Percentiles rank a stretch among this genome's conserved stretches.
phyloP scores from a whole-genome alignment of 1,284 basidiomycete species.

The Pterulicium gracile region DNA sequence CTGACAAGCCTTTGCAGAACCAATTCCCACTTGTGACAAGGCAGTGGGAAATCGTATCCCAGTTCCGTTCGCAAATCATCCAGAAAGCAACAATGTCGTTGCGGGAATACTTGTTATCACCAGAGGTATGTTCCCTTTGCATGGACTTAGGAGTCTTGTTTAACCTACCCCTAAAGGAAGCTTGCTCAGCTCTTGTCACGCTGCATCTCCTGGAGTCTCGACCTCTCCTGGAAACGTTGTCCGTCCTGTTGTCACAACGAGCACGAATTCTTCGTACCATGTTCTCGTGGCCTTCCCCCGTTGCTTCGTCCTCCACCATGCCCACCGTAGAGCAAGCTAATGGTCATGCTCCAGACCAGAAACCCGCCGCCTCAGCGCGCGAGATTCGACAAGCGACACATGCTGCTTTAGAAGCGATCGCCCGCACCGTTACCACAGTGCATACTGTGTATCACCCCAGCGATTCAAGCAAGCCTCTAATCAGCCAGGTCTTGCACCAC shows the following conservation, averaged over 20 bases:
- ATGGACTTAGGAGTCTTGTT: constrained; percentile 2
- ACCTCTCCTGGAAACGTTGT: constrained; percentile 61
- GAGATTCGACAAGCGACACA: constrained; percentile 43
- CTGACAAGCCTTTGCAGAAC: constrained; percentile 29
- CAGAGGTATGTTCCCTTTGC: constrained; percentile 28
- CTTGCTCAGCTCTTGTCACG: constrained; percentile 66
- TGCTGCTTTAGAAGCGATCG: constrained; percentile 40
- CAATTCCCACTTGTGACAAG: constrained; percentile 79
- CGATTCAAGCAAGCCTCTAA: constrained; percentile 31
- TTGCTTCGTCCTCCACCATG: neutral
- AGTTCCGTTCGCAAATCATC: constrained; percentile 77
- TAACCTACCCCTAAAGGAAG: constrained; percentile 32
- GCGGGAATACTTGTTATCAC: constrained; percentile 39
- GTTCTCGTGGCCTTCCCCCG: constrained; percentile 22
- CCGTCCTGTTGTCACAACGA: constrained; percentile 63
- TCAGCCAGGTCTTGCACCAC: constrained; percentile 39
- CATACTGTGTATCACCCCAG: constrained; percentile 40
- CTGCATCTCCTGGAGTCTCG: constrained; percentile 78
- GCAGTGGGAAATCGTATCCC: constrained; percentile 82
- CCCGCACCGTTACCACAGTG: constrained; percentile 41
- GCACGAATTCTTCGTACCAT: constrained; percentile 47
- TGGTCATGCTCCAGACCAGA: constrained; percentile 6
- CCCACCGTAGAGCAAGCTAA: constrained; percentile 9
- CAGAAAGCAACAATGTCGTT: constrained; percentile 72
- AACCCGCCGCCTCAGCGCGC: constrained; percentile 20